Percentiles rank a stretch among this genome's conserved stretches.
Conservation (phyloP, 2,329 filamentous ascomycete genomes). For the Colletotrichum falcatum region DNA sequence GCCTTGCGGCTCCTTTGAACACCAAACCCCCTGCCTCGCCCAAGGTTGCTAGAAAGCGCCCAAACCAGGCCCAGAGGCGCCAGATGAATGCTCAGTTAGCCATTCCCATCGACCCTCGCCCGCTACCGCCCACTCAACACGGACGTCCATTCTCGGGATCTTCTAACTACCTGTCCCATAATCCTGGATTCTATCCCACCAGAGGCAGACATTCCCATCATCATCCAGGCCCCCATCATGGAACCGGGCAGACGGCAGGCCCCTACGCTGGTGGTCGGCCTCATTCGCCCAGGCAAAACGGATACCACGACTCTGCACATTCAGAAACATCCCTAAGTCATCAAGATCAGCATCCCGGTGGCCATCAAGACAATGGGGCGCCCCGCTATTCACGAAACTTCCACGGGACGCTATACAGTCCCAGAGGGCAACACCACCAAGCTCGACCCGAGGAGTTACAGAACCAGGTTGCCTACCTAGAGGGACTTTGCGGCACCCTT, state of each 20-base stretch:
- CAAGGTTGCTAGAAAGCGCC: slow-evolving; percentile 60
- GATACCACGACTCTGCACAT: slow-evolving; percentile 42
- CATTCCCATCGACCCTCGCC: slow-evolving; percentile 64
- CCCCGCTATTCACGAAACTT: slow-evolving; percentile 33
- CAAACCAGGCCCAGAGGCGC: slow-evolving; percentile 72
- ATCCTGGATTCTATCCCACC: slow-evolving; percentile 13
- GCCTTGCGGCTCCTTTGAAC: slow-evolving; percentile 44
- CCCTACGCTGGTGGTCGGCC: slow-evolving; percentile 14
- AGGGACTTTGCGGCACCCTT: slow-evolving; percentile 64
- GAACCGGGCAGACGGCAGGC: slow-evolving; percentile 8
- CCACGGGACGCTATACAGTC: slow-evolving; percentile 49
- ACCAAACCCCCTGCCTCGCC: slow-evolving; percentile 51
- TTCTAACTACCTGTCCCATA: slow-evolving; percentile 45
- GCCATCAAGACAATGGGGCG: slow-evolving; percentile 20
- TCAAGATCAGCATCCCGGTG: slow-evolving; percentile 15
- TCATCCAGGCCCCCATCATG: slow-evolving; percentile 11
- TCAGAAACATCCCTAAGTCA: slow-evolving; percentile 16
- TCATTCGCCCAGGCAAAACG: slow-evolving; percentile 45
- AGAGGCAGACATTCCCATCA: slow-evolving; percentile 17
- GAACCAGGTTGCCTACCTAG: slow-evolving; percentile 62
- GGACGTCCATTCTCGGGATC: slow-evolving; percentile 45
- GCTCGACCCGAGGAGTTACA: slow-evolving; percentile 58
- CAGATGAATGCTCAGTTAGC: slow-evolving; percentile 71
- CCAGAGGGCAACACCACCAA: slow-evolving; percentile 46
- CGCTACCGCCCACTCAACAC: slow-evolving; percentile 45